A percentile compares a stretch with the other conserved stretches of the same genome.
phyloP scores from a whole-genome alignment of 805 yeast species.

The Starmerella bombi region DNA sequence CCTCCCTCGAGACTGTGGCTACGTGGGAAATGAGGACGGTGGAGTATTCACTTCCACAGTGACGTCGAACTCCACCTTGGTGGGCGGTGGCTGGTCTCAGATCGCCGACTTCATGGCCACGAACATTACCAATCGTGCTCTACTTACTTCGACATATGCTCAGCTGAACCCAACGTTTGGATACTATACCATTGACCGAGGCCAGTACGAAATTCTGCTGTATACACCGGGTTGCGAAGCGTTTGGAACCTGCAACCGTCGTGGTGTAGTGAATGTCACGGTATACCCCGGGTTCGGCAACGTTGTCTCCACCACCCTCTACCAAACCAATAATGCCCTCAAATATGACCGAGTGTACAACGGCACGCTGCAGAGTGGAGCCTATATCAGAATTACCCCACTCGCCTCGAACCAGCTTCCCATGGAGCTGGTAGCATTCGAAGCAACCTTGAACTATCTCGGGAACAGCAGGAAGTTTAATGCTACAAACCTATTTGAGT shows the following conservation, averaged over 20 bases:
- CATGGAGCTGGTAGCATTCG: conserved; percentile 58
- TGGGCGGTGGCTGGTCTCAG: conserved; percentile 13
- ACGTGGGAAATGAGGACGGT: background rate
- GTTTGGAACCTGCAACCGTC: conserved; percentile 51
- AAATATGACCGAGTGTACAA: conserved; percentile 68
- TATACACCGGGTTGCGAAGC: conserved; percentile 77
- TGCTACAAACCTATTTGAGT: conserved; percentile 50
- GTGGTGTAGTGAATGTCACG: conserved; percentile 73
- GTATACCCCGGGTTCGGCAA: conserved; percentile 38
- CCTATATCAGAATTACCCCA: conserved; percentile 30
- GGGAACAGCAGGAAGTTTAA: conserved; percentile 31
- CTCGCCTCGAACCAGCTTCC: conserved; percentile 23
- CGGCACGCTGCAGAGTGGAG: conserved; percentile 45
- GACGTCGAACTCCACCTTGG: background rate
- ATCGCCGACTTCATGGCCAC: conserved; percentile 23
- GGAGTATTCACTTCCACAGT: background rate
- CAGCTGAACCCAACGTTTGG: conserved; percentile 39
- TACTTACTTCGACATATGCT: conserved; percentile 30
- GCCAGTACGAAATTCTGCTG: conserved; percentile 56
- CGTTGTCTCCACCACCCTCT: conserved; percentile 37
- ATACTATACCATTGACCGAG: conserved; percentile 49
- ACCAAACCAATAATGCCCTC: conserved; percentile 65
- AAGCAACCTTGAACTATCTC: conserved; percentile 35
- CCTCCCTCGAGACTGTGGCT: conserved; percentile 9
- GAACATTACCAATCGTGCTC: conserved; percentile 24